A percentile compares a stretch with the other conserved stretches of the same genome.
phyloP scores from a whole-genome alignment of 768 basidiomycete species.

The Kwoniella dejecticola region DNA sequence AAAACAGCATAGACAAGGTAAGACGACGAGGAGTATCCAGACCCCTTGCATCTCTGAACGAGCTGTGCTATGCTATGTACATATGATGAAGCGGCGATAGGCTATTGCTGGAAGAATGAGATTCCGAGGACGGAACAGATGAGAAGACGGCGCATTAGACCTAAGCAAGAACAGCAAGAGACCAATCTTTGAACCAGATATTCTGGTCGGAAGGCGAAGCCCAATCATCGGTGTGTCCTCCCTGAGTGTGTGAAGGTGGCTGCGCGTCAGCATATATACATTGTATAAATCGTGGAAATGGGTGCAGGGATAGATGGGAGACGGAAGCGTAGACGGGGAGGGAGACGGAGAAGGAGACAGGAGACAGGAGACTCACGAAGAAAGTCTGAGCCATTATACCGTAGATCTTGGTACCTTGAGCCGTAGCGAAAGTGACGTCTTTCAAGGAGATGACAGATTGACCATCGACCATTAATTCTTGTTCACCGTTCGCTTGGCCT shows the following conservation, averaged over 20 bases:
- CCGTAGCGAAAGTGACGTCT: constrained; percentile 64
- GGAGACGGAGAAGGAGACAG: too few relatives aligned
- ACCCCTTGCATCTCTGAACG: not conserved
- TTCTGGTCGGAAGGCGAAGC: constrained; percentile 67
- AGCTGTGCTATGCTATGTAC: too few relatives aligned
- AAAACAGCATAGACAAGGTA: not conserved
- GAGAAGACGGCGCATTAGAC: not conserved
- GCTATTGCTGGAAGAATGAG: too few relatives aligned
- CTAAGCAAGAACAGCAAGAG: constrained; percentile 62
- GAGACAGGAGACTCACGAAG: constrained; percentile 71
- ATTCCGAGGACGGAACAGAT: not conserved
- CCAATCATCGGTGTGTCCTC: constrained; percentile 58
- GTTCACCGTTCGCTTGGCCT: constrained; percentile 71
- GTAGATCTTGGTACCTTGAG: constrained; percentile 61
- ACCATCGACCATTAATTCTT: constrained; percentile 69
- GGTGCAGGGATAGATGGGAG: too few relatives aligned
- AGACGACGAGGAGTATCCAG: not conserved
- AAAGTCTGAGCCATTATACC: constrained; percentile 70
- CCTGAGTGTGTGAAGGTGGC: constrained; percentile 43
- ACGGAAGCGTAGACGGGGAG: too few relatives aligned
- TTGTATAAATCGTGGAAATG: too few relatives aligned
- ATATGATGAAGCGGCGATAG: too few relatives aligned
- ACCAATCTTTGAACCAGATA: constrained; percentile 71
- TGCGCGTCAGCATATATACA: too few relatives aligned
- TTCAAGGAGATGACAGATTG: constrained; percentile 65